Base-by-base conservation (phyloP, 2,329 filamentous ascomycete genomes). In the Coniochaeta sp. region DNA sequence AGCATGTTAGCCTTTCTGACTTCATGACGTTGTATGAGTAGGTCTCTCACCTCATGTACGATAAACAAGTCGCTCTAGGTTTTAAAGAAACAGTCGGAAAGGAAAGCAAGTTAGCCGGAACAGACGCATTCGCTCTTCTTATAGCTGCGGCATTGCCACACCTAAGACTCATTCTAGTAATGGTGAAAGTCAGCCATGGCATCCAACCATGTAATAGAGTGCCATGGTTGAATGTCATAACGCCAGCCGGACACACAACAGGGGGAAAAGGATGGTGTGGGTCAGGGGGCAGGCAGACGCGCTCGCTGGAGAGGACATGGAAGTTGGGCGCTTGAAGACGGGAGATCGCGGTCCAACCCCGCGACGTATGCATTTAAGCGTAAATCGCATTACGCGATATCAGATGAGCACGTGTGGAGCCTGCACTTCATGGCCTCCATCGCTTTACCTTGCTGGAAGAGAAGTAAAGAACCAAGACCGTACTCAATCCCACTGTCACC, bases 211-310 rank as follows among this genome's bases (percentile, higher is more conserved):
- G 4, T 14, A 42, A 42, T 13, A 24, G 18, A 26, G 18, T 26
- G 38, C 38, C 38, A 42, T 48, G 45, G 45, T 48, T 20, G 28
- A 48, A 48, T 48, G 4, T 48, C 45, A 48, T 48, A 30, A 48
- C 45, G 45, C 45, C 45, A 28, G 18, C 26, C n/a, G 24, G 24
- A 18, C 24, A 13, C 22, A 46, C n/a, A 46, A 18, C 10, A 28
- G 27, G 16, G 24, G 26, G 13, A 38, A 28, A 48, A n/a, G n/a
- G 28, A 28, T 18, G 45, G 45, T 48, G 45, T 48, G 45, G 24
- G 45, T 6, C 7, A 6, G 14, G 13, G 16, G 27, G 7, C 45
- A 48, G 45, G 45, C 45, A 48, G 45, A 48, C 45, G 45, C 45
- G 45, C 27, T 31, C 6, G 14, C 22, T 28, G 12, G 45, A 24